A percentile compares a stretch with the other conserved stretches of the same genome.
phyloP scores from a whole-genome alignment of 1,139 yeast species.

The Neolecta irregularis region DNA sequence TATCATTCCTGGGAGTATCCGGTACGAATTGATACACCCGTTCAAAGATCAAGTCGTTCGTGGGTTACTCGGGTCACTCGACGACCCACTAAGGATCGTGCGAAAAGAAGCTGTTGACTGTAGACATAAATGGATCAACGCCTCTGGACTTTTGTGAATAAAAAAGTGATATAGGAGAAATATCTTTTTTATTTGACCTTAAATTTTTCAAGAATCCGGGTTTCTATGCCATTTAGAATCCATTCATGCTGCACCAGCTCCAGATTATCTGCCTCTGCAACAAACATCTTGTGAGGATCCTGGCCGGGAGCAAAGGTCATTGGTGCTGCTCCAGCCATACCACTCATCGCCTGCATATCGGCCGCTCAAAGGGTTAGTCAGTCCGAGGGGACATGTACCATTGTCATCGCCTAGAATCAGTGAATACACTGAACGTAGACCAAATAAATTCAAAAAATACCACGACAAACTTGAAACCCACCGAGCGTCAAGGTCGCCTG shows the following conservation, averaged over 20 bases:
- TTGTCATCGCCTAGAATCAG: conserved; percentile 46
- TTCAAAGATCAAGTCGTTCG: conserved; percentile 38
- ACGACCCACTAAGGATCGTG: conserved; percentile 59
- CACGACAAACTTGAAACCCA: conserved; percentile 97
- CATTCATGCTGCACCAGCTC: conserved; percentile 47
- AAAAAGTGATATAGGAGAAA: too few relatives aligned
- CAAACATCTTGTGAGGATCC: conserved; percentile 39
- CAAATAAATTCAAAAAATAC: conserved; percentile 83
- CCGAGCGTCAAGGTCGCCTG: conserved; percentile 72
- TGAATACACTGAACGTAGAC: conserved; percentile 67
- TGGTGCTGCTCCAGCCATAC: conserved; percentile 8
- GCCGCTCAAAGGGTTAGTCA: conserved; percentile 5
- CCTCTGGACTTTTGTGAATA: too few relatives aligned
- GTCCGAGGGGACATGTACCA: conserved; percentile 12
- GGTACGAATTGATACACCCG: conserved; percentile 33
- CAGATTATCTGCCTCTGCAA: conserved; percentile 59
- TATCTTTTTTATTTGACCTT: too few relatives aligned
- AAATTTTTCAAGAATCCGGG: conserved; percentile 36
- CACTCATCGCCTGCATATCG: conserved; percentile 13
- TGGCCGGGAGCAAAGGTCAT: conserved; percentile 32
- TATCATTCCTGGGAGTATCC: conserved; percentile 30
- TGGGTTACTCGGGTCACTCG: conserved; percentile 40
- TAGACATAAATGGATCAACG: conserved; percentile 46
- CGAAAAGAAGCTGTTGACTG: conserved; percentile 65
- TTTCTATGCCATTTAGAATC: conserved; percentile 48